Percentiles rank a stretch among this genome's conserved stretches.
Conservation (phyloP, 495 filamentous ascomycete species). For the Polyplosphaeria fusca region DNA sequence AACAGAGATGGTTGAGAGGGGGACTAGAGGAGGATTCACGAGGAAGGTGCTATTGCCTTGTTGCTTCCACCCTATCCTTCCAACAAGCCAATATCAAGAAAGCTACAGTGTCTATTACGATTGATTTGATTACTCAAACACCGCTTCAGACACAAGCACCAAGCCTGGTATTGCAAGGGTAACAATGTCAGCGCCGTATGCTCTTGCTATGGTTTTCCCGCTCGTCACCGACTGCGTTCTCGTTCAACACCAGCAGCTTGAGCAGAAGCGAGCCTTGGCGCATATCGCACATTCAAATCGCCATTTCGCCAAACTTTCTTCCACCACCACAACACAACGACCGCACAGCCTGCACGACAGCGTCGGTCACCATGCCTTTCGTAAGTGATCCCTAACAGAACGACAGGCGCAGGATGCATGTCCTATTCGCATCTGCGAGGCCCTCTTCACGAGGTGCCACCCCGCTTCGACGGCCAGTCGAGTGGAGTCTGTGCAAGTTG, state of each 20-base stretch:
- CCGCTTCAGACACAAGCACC: too few relatives aligned
- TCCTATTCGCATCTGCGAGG: slow-evolving; percentile 1
- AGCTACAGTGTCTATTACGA: too few relatives aligned
- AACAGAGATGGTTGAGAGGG: too few relatives aligned
- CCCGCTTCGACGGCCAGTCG: slow-evolving; percentile 7
- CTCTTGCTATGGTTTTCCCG: too few relatives aligned
- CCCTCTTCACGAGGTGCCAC: slow-evolving; percentile 6
- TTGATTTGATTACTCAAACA: too few relatives aligned
- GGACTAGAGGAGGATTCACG: too few relatives aligned
- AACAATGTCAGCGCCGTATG: too few relatives aligned
- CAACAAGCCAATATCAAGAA: too few relatives aligned
- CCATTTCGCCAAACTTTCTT: slow-evolving; percentile 13
- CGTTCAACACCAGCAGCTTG: background rate
- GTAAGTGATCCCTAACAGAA: slow-evolving; percentile 37
- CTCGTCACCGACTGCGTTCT: too few relatives aligned
- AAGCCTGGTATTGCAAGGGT: too few relatives aligned
- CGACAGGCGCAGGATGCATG: background rate
- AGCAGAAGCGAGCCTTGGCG: slow-evolving; percentile 6
- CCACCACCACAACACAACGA: background rate
- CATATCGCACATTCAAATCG: background rate
- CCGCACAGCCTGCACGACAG: slow-evolving; percentile 11
- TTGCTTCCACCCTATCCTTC: too few relatives aligned
- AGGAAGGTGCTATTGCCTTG: too few relatives aligned
- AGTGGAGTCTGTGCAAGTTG: slow-evolving; percentile 89
- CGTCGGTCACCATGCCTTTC: slow-evolving; percentile 43